Base-by-base conservation (phyloP, 495 filamentous ascomycete species). In the Immersiella caudata region DNA sequence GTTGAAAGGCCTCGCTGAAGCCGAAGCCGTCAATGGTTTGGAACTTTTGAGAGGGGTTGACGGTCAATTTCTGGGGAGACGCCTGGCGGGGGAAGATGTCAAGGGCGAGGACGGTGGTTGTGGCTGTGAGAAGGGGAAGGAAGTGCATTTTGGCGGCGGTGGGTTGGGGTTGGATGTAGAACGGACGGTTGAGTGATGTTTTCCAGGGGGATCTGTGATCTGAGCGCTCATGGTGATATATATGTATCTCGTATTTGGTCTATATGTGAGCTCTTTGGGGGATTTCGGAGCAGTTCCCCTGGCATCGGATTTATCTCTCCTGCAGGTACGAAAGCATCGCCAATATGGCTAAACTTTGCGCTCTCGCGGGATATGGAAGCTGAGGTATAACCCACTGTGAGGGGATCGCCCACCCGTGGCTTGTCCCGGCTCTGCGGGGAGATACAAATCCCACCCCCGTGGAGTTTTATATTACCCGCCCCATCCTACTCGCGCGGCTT, bases 1-100 rank as follows among this genome's bases (percentile, higher is more conserved):
- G 75, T 36, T 79, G 77, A 69, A 86, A 86, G 8, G 83, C 83
- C 65, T 86, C 76, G 27, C 81, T 83, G 40, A 83, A 74, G 26
- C 83, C 82, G 67, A 83, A 82, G 1, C 81, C 81, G 54, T 83
- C 80, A 25, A 83, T 79, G 33, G 73, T 71, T 60, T 83, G 81
- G 52, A 75, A 74, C 29, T 58, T 74, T 16, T 70, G 68, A 0
- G 8, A 59, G 6, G 74, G 26, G 55, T 80, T 75, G 64, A 84
- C 71, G 0, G 76, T 81, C 25, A 82, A 29, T 2, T 50, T 64
- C n/a, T 46, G 40, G 12, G 12, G 40, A 25, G 25, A 1, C 1
- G 62, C 35, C 57, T 60, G 59, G 12, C 54, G 63, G 5, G 22
- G 49, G 12, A 18, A 25, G 9, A 46, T 16, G 27, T 51, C n/a